Conservation (phyloP, 345 rosid genomes). For the Eucalyptus regnans region DNA sequence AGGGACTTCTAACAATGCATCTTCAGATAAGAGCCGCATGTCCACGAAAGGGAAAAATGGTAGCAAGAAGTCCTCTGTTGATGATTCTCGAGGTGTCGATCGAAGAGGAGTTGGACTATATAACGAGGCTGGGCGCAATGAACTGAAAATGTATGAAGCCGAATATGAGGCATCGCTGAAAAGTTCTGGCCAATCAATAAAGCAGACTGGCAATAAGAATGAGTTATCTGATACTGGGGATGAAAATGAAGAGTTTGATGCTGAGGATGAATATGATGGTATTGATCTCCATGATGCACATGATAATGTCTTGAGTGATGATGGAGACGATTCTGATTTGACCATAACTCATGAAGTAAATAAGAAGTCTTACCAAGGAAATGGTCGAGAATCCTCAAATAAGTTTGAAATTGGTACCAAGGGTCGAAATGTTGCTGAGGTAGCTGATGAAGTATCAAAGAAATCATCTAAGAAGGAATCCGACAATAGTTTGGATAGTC, state of each 20-base stretch:
- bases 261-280: conserved; percentile 23
- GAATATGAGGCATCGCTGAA: conserved; percentile 75
- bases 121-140: conserved; percentile 85
- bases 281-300: not conserved
- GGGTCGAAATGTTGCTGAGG: conserved; percentile 22
- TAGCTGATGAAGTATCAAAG: conserved; percentile 13
- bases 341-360: not conserved
- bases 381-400: conserved; percentile 12
- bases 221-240: conserved; percentile 9
- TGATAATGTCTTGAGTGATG: conserved; percentile 30
- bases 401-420: conserved; percentile 8
- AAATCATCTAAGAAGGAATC: conserved; percentile 18
- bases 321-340: conserved; percentile 22
- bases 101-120: conserved; percentile 54
- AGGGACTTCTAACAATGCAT: not conserved
- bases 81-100: conserved; percentile 8
- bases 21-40: conserved; percentile 11
- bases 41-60: conserved; percentile 1
- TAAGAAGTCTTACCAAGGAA: conserved; percentile 1
- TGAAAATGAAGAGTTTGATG: conserved; percentile 42
- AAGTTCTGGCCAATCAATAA: conserved; percentile 11
- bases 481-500: conserved; percentile 1
- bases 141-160: conserved; percentile 62
- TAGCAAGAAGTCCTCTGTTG: conserved; percentile 14
- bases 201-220: conserved; percentile 2